Base-by-base conservation (phyloP, 148 eudicot genomes). In the Cornus suecica region DNA sequence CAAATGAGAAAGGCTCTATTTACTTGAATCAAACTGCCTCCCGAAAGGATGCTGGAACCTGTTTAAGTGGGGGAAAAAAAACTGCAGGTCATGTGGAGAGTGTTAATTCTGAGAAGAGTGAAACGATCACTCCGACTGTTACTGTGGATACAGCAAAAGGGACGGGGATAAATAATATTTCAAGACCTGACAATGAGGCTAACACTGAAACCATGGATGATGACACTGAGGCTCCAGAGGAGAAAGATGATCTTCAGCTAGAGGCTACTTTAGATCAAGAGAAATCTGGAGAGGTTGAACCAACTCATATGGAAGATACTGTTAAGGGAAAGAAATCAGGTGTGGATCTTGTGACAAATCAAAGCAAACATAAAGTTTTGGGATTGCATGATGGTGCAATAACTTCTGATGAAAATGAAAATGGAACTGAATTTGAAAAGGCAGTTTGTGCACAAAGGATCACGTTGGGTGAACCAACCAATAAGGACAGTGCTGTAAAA, bases 151-250 rank as follows among this genome's bases (percentile, higher is more conserved):
- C 34, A 26, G 48, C 54, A 29, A 69, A 22, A 52, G 69, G 29
- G 71, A 52, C 51, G 37, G 80, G 51, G 60, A 54, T 65, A 22
- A 61, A 75, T 24, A 56, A 69, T 69, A 72, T 58, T 62, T 58
- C 52, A 45, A 68, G 63, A 68, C 26, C 76, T 67, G 73, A 68
- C 64, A 65, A 65, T 25, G 75, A 66, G 73, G 37, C 51, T 63
- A 70, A 37, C 69, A 70, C 77, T 65, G 73, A 48, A 70, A 71
- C 52, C 30, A 66, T 79, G 58, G 85, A 84, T 82, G 92, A 87
- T 78, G 94, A 89, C 65, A 86, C 92, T 45, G 88, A 88, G 76
- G 82, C 89, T 77, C 90, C 91, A 63, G 88, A 81, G 25, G 82
- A 79, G 23, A 68, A 72, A 10, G 83, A 74, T n/a, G 84, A 71